phyloP scores from a whole-genome alignment of 345 rosid species.

The Syzygium oleosum region DNA sequence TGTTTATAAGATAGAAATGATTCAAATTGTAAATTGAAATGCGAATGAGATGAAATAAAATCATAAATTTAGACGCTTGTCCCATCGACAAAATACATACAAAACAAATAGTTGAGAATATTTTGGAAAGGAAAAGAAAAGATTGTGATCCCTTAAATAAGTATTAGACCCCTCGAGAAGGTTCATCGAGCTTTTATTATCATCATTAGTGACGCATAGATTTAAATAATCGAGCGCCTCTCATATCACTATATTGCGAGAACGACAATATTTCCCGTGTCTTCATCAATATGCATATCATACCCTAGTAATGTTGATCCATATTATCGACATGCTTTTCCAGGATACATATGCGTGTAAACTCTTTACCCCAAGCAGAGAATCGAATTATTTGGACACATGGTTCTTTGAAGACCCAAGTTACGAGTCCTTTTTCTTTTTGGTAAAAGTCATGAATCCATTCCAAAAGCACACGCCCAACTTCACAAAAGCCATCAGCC shows the following conservation, averaged over 20 bases:
- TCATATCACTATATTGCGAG: not conserved
- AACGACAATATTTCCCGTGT: not conserved
- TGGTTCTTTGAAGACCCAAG: not conserved
- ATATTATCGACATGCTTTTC: not conserved
- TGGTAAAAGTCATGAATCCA: not conserved
- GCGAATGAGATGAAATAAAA: not conserved
- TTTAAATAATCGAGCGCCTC: not conserved
- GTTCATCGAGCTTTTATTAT: not conserved
- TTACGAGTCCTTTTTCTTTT: not conserved
- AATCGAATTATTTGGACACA: not conserved
- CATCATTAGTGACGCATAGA: not conserved
- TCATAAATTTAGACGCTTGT: not conserved
- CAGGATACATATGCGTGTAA: not conserved
- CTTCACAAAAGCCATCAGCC: not conserved
- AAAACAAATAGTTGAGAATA: not conserved
- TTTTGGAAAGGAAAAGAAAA: not conserved
- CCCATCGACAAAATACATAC: not conserved
- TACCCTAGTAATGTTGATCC: not conserved
- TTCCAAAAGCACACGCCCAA: not conserved
- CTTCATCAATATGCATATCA: not conserved
- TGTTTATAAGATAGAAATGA: not conserved
- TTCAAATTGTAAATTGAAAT: not conserved
- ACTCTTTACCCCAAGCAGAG: too few relatives aligned
- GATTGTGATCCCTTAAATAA: not conserved
- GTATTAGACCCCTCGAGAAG: not conserved